Base-by-base conservation (phyloP, 1,284 basidiomycete genomes). In the Xanthoconium separans region DNA sequence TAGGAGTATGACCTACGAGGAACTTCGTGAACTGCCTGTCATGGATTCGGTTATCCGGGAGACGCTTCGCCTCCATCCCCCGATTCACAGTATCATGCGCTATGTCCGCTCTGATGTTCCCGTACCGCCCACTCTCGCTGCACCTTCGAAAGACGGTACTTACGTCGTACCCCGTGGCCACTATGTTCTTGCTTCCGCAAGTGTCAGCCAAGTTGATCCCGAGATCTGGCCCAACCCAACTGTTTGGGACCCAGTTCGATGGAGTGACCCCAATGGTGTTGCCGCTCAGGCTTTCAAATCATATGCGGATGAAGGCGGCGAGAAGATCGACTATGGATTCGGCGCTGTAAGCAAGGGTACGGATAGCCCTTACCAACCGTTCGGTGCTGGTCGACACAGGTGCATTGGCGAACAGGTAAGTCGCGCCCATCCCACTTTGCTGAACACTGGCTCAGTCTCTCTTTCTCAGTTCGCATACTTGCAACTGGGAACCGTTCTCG, bases 311-410 rank as follows among this genome's bases (percentile, higher is more conserved):
- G 84, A 83, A 61, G 74, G 74, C 31, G 91, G 89, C 50, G 92
- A 96, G 70, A 94, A 93, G 77, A 80, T 97, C 55, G 96, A 99
- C 73, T 99, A 91, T 65, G 97, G 96, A 1, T 99, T 94, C 71
- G 97, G 96, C 51, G 83, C 83, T 63, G 92, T 97, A 43, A 91
- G 88, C 72, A 96, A 95, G 74, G 93, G 93, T 47, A 95, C 93
- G 12, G 90, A 93, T 59, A 90, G 86, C 56, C 86, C 87, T 31
- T 98, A 98, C 70, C 89, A 96, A 69, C 97, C 96, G 2, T 99
- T 99, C 67, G 97, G 96, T 54, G 95, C 96, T 44, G 96, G 95
- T 27, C 80, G 93, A 62, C 95, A 98, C 75, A 79, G 95, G 54
- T 98, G 95, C 72, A 96, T 97, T 61, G 95, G 95, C 60, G 95